These are phyloP conservation scores for Ogataea naganishii DNA, from an alignment of 805 yeast genomes.

Conservation along the genomic window DNA sequence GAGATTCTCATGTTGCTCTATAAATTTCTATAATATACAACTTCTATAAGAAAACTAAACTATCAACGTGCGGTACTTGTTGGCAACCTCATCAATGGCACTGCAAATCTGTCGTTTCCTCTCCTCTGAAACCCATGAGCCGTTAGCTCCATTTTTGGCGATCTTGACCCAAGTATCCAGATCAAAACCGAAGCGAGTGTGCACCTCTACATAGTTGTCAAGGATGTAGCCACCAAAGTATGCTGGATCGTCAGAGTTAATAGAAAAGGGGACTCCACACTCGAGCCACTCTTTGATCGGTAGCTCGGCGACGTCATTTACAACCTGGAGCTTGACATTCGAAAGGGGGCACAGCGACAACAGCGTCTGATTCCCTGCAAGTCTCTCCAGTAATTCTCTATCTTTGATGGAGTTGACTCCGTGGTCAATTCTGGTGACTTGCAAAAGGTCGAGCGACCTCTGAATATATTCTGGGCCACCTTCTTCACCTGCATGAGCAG, in stretches of 20 bases:
- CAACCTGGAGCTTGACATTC: constrained; percentile 69
- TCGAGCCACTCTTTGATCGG: constrained; percentile 59
- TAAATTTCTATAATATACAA: no score
- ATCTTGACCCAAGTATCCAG: constrained; percentile 53
- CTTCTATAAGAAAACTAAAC: no score
- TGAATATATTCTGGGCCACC: constrained; percentile 66
- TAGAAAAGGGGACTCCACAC: constrained; percentile 57
- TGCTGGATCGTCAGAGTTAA: constrained; percentile 76
- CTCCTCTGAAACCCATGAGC: constrained; percentile 61
- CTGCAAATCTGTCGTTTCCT: constrained; percentile 40
- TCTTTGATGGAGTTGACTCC: constrained; percentile 62
- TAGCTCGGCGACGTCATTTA: constrained; percentile 53
- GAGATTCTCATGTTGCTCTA: no score
- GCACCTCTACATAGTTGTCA: constrained; percentile 65
- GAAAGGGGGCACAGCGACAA: constrained; percentile 73
- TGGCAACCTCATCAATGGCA: constrained; percentile 33
- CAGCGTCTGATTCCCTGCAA: constrained; percentile 48
- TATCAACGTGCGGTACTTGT: no score
- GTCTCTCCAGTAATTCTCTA: constrained; percentile 41
- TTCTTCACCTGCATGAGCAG: constrained; percentile 90
- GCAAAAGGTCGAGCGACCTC: constrained; percentile 47
- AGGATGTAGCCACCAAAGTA: constrained; percentile 80
- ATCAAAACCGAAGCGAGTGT: constrained; percentile 55
- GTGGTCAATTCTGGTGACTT: constrained; percentile 70
- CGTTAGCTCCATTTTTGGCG: constrained; percentile 57